Percentiles rank a stretch among this genome's conserved stretches.
Evolutionary conservation across 352 stramenopile species (phyloP).

Genomic region (Pythium inflatum): DNA sequence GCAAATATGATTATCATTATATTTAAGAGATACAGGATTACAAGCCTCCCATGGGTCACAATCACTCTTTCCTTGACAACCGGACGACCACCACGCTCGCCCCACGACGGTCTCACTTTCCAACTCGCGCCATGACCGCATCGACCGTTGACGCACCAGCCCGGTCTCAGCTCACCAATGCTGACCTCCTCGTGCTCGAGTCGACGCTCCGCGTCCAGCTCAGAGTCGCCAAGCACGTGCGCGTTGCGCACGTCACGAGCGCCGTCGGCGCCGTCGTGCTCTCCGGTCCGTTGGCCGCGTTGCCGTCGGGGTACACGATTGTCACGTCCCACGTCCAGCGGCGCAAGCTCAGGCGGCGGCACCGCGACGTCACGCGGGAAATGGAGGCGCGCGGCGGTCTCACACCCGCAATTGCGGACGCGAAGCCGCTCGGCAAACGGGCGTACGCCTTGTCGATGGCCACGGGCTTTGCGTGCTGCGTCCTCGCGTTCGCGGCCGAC

Average conservation of each 20-base stretch:
- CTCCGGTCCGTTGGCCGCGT: conserved; percentile 28
- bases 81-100: too few species aligned
- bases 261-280: conserved; percentile 24
- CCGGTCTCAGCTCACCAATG: not conserved
- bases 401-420: conserved; percentile 8
- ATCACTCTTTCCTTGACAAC: too few species aligned
- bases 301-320: conserved; percentile 33
- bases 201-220: conserved; percentile 40
- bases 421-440: conserved; percentile 30
- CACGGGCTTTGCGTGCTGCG: conserved; percentile 35
- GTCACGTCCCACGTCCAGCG: conserved; percentile 32
- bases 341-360: conserved; percentile 29
- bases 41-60: too few species aligned
- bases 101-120: not conserved
- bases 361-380: conserved; percentile 22
- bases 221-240: conserved; percentile 32
- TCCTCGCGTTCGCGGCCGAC: conserved; percentile 35
- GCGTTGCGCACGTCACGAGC: conserved; percentile 27
- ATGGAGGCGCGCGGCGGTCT: conserved; percentile 23
- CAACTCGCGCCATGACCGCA: not conserved
- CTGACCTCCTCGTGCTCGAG: conserved; percentile 37
- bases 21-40: too few species aligned
- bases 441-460: conserved; percentile 31
- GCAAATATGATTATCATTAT: too few species aligned
- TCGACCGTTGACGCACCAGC: too few species aligned